Percentiles rank a stretch among this genome's conserved stretches.
Conservation (phyloP, 208 protist genomes). For the Acanthamoeba divionensis region DNA sequence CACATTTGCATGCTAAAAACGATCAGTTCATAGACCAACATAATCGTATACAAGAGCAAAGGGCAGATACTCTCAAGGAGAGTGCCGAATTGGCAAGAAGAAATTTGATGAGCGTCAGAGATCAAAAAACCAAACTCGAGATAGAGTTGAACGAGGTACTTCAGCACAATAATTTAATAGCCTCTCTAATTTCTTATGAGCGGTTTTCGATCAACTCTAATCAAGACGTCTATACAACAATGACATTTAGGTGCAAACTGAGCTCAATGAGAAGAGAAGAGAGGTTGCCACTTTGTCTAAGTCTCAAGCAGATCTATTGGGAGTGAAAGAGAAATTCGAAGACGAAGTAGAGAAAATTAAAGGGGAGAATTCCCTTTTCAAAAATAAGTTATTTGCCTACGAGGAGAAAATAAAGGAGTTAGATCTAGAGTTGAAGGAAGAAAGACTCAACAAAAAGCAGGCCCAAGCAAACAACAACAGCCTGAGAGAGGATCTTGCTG, state of each 20-base stretch:
- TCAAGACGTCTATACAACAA: too few relatives aligned
- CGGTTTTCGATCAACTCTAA: too few relatives aligned
- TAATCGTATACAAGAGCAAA: constrained; percentile 42
- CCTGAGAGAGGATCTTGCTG: not conserved
- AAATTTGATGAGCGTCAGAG: constrained; percentile 21
- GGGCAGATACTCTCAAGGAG: constrained; percentile 44
- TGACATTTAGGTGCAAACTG: too few relatives aligned
- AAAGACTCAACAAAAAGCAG: not conserved
- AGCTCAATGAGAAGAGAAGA: not conserved
- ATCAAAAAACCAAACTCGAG: constrained; percentile 44
- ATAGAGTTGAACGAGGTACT: constrained; percentile 43
- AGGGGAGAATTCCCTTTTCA: not conserved
- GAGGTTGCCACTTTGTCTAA: not conserved
- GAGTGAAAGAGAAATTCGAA: not conserved
- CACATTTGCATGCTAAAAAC: constrained; percentile 39
- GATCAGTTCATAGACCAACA: constrained; percentile 37
- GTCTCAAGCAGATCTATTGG: too few relatives aligned
- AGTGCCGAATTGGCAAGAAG: constrained; percentile 20
- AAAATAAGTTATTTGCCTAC: not conserved
- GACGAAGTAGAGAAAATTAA: not conserved
- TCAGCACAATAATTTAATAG: too few relatives aligned
- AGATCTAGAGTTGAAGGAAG: not conserved
- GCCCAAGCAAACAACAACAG: constrained; percentile 2
- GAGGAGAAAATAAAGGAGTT: not conserved
- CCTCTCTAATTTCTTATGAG: too few relatives aligned